phyloP scores from a whole-genome alignment of 495 filamentous ascomycete genomes.

The Evernia prunastri region DNA sequence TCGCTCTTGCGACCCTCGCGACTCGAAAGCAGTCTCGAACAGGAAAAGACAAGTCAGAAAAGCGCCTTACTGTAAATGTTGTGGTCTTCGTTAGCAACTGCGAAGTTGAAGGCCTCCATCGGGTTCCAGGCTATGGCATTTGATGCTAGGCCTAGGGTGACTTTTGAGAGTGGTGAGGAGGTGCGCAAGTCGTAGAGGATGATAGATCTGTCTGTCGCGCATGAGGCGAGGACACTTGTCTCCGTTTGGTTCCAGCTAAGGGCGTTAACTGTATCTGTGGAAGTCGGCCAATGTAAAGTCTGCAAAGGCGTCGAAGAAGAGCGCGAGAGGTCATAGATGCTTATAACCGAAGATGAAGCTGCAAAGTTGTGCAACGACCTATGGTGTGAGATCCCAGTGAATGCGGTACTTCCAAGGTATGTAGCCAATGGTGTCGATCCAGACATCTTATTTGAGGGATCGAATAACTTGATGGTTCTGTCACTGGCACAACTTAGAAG shows the following conservation, averaged over 20 bases:
- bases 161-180: conserved; percentile 69
- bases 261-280: conserved; percentile 83
- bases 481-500: conserved; percentile 88
- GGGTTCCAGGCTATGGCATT: conserved; percentile 93
- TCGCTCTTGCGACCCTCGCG: too few relatives aligned
- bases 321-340: conserved; percentile 78
- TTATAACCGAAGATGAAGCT: conserved; percentile 70
- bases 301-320: conserved; percentile 67
- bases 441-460: conserved; percentile 69
- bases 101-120: conserved; percentile 91
- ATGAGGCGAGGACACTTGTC: conserved; percentile 79
- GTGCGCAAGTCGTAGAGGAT: conserved; percentile 89
- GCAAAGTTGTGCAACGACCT: conserved; percentile 66
- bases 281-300: conserved; percentile 78
- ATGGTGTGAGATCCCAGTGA: conserved; percentile 81
- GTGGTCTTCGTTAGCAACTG: conserved; percentile 68
- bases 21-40: too few relatives aligned
- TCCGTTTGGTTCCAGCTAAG: conserved; percentile 90
- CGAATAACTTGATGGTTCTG: conserved; percentile 79
- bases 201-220: conserved; percentile 75
- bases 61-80: conserved; percentile 50
- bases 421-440: conserved; percentile 63
- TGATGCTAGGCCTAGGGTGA: conserved; percentile 69
- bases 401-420: conserved; percentile 74
- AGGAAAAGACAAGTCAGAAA: too few relatives aligned